Evolutionary conservation across 1,139 yeast species (phyloP), one percentile per base, ranked within the genome.

Genomic region (Suhomyces guaymorum): DNA sequence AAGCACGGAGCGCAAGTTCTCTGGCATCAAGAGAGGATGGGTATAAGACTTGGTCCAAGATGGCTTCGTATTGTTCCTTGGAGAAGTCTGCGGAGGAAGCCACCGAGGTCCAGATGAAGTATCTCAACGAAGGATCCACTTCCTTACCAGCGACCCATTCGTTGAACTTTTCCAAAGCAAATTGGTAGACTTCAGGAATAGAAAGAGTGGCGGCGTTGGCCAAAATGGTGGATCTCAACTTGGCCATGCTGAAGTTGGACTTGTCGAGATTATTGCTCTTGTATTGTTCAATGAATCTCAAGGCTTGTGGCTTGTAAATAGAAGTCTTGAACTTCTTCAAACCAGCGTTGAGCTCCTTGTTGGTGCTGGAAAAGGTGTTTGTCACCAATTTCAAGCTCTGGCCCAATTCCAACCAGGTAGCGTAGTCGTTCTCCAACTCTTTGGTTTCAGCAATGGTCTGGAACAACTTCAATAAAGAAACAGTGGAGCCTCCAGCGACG

Each of bases 21-120:
- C 82, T 66, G 5, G 85, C 75, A 55, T 82, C 90, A 39, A 82
- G 71, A 3, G 86, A 65, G 2, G 73, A 57, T 6, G 92, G 86
- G n/a, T 61, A 51, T 7, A 62, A 55, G 24, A 79, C 75, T 50
- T 82, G 80, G 12, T 63, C 52, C 39, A 73, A 55, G 16, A 83
- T 68, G 2, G 59, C 49, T 2, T 73, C 70, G 46, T 75, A 79
- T 23, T 73, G 73, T 6, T 55, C 67, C 15, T 62, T 63, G 9
- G 68, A 55, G n/a, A 63, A 51, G n/a, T 55, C 49, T 18, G 70
- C 58, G 1, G 72, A 59, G 6, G 82, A 38, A 15, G 77, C 70
- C 20, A 68, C 53, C 4, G 85, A 69, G 7, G 72, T 55, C 51
- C 76, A 78, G 7, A 80, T 75, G 42, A 77, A 75, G 11, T 62